Percentiles rank a stretch among this genome's conserved stretches.
Conservation (phyloP, 768 basidiomycete genomes). For the Rhizopogon salebrosus region DNA sequence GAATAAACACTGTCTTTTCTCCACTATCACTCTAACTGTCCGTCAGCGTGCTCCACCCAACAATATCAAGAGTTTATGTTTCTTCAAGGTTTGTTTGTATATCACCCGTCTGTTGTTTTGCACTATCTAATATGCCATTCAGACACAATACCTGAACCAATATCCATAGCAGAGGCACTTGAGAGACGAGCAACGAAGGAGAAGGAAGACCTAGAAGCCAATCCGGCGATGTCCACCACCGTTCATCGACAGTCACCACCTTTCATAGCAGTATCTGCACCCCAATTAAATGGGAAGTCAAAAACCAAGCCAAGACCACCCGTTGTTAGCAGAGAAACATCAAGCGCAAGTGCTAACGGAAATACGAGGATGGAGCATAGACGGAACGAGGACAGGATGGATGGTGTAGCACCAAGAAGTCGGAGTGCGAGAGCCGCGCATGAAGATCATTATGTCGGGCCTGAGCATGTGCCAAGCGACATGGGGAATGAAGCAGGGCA, state of each 20-base stretch:
- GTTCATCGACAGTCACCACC: slow-evolving; percentile 19
- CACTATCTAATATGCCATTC: slow-evolving; percentile 6
- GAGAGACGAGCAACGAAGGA: slow-evolving; percentile 46
- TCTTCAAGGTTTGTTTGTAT: slow-evolving; percentile 45
- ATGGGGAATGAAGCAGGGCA: slow-evolving; percentile 18
- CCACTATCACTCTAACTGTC: slow-evolving; percentile 4
- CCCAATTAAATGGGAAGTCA: slow-evolving; percentile 27
- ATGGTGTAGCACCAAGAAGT: slow-evolving; percentile 23
- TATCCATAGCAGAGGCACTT: slow-evolving; percentile 58
- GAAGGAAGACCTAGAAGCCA: slow-evolving; percentile 52
- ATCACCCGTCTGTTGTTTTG: neutral
- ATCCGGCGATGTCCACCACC: slow-evolving; percentile 45
- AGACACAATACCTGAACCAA: slow-evolving; percentile 67
- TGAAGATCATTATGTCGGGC: slow-evolving; percentile 10
- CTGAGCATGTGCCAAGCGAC: slow-evolving; percentile 17
- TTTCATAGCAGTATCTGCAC: slow-evolving; percentile 15
- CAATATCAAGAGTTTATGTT: slow-evolving; percentile 70
- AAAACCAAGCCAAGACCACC: slow-evolving; percentile 32
- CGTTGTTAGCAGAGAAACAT: slow-evolving; percentile 28
- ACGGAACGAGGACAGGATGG: slow-evolving; percentile 10
- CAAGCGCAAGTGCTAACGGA: slow-evolving; percentile 25
- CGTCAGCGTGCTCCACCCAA: slow-evolving; percentile 50
- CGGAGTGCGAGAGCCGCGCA: slow-evolving; percentile 24
- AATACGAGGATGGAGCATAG: slow-evolving; percentile 20
- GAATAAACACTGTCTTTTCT: slow-evolving; percentile 17